Evolutionary conservation across 176 grass and related monocot genomes (phyloP), one percentile per base, ranked within the genome.

Genomic region (Triticum monococcum): DNA sequence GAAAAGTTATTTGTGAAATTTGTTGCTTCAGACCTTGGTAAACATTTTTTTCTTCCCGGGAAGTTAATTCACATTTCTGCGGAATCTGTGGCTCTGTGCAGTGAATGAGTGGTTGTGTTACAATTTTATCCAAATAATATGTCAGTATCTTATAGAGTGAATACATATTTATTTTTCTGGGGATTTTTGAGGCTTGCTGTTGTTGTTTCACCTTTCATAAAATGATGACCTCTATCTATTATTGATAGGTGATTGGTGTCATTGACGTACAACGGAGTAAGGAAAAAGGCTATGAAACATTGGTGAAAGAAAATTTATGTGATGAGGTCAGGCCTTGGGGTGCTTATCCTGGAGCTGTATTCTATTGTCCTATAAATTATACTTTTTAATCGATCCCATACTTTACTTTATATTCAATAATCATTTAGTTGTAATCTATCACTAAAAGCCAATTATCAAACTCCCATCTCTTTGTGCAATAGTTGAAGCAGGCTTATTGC

Each of bases 221-320:
- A 52, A 66, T 3, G 17, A 37, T 48, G 37, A 85, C 78, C 46
- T 83, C 8, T 11, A 45, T 64, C 68, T 89, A 12, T 81, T 77
- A 45, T 90, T 59, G 48, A 30, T 86, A 98, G 95, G 91, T 95
- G 83, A 76, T 95, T 81, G 95, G 95, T 87, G 95, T 93, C 20
- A 93, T 98, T 89, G 91, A 98, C 81, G 89, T 93, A 80, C 91
- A 95, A 83, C 91, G 95, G 73, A 81, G 87, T 68, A 98, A 95
- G 80, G 91, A 93, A 72, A 98, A 98, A 89, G 91, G 89, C 45
- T 98, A 98, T 81, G 95, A 98, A 52, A 98, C 95, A 22, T 32
- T 98, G 87, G 95, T 98, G 62, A 98, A 98, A 89, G 93, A 98
- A 89, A 89, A 91, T 46, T 86, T 98, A 79, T 98, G 95, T 87